phyloP scores from a whole-genome alignment of 2,329 filamentous ascomycete species.

The Chaetomium globosum region DNA sequence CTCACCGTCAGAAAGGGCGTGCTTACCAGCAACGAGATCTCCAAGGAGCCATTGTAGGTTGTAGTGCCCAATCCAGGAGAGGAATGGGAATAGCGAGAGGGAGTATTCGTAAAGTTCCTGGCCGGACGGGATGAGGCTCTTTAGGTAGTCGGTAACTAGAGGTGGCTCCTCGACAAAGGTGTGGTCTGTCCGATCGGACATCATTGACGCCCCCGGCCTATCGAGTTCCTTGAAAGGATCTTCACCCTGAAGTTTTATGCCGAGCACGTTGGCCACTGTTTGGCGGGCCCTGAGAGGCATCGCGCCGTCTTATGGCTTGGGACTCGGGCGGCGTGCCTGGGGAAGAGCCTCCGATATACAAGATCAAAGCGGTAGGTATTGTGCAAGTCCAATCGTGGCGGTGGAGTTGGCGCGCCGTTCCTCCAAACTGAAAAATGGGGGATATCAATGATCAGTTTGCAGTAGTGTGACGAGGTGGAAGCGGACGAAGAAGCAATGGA shows the following conservation, averaged over 20 bases:
- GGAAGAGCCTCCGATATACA: neutral
- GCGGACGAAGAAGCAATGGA: too few relatives aligned
- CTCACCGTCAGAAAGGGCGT: neutral
- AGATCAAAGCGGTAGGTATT: neutral
- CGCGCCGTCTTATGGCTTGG: neutral
- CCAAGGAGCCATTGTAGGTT: slow-evolving; percentile 87
- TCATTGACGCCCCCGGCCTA: slow-evolving; percentile 75
- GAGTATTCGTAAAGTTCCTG: slow-evolving; percentile 62
- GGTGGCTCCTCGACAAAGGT: slow-evolving; percentile 84
- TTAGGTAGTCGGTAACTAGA: slow-evolving; percentile 71
- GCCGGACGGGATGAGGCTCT: slow-evolving; percentile 62
- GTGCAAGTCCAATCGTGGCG: neutral
- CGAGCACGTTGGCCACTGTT: slow-evolving; percentile 73
- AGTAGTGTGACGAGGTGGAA: too few relatives aligned
- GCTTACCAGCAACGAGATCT: slow-evolving; percentile 82
- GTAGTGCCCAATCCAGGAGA: slow-evolving; percentile 86
- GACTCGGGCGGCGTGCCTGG: neutral
- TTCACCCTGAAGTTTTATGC: slow-evolving; percentile 76
- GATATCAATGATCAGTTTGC: neutral
- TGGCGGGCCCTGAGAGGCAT: slow-evolving; percentile 62
- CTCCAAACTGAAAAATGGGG: neutral
- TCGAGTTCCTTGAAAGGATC: slow-evolving; percentile 64
- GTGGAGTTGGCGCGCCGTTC: neutral
- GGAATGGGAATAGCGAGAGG: slow-evolving; percentile 79
- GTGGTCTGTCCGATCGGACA: slow-evolving; percentile 72